Conservation (phyloP, 2,329 filamentous ascomycete species). For the Chaetomiaceae sp. region DNA sequence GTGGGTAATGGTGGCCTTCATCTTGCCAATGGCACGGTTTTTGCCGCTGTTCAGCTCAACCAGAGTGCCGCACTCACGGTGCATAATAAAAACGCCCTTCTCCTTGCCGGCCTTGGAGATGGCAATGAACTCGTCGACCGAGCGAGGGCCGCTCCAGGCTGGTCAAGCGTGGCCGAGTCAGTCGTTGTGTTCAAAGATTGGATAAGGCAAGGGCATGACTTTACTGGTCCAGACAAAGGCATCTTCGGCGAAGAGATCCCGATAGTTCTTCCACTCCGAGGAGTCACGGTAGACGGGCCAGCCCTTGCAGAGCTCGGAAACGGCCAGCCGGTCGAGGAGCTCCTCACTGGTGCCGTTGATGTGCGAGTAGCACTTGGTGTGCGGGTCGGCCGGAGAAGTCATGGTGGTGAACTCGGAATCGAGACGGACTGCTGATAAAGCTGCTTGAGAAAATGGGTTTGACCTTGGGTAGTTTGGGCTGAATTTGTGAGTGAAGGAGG, state of each 20-base stretch:
- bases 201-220: slow-evolving; percentile 17
- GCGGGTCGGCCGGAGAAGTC: slow-evolving; percentile 33
- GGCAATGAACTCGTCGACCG: slow-evolving; percentile 44
- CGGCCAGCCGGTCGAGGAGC: slow-evolving; percentile 41
- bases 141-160: slow-evolving; percentile 45
- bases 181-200: background rate
- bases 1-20: slow-evolving; percentile 53
- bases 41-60: slow-evolving; percentile 39
- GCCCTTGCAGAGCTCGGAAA: slow-evolving; percentile 50
- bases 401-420: slow-evolving; percentile 22
- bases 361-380: slow-evolving; percentile 37
- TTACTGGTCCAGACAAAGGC: slow-evolving; percentile 49
- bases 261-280: slow-evolving; percentile 51
- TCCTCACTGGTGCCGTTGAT: slow-evolving; percentile 41
- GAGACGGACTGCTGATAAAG: background rate
- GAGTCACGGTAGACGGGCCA: slow-evolving; percentile 52
- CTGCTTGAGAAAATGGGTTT: too few relatives aligned
- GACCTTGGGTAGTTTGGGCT: too few relatives aligned
- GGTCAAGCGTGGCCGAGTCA: background rate
- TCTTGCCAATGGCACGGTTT: slow-evolving; percentile 46
- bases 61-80: slow-evolving; percentile 48
- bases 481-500: background rate
- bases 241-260: slow-evolving; percentile 43
- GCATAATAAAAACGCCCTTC: slow-evolving; percentile 53
- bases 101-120: slow-evolving; percentile 48